Evolutionary conservation across 768 basidiomycete genomes (phyloP).

Genomic region (Termitomyces sp.): DNA sequence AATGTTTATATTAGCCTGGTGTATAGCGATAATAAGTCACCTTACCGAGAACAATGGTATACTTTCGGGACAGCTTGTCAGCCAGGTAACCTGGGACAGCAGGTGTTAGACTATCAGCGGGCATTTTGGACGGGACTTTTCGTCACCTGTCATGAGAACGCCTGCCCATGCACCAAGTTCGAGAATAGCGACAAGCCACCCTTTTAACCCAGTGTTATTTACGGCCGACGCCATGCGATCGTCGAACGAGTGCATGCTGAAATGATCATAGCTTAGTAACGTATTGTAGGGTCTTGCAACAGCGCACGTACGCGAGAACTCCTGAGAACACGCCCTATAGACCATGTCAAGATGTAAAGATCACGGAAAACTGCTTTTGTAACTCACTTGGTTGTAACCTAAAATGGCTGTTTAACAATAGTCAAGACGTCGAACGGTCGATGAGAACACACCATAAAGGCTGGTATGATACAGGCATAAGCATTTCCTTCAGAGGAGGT

Average conservation of each 20-base stretch:
- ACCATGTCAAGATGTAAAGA: not conserved
- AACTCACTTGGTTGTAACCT: conserved; percentile 64
- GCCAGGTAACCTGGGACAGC: conserved; percentile 47
- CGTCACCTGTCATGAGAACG: conserved; percentile 59
- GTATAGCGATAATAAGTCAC: not conserved
- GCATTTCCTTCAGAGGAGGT: not conserved
- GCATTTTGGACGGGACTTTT: not conserved
- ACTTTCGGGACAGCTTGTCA: conserved; percentile 72
- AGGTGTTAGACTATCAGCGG: not conserved
- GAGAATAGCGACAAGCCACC: conserved; percentile 72
- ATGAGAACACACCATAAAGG: conserved; percentile 49
- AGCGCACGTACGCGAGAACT: conserved; percentile 48
- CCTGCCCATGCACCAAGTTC: conserved; percentile 78
- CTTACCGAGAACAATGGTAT: conserved; percentile 59
- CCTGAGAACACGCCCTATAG: conserved; percentile 71
- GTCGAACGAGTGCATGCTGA: conserved; percentile 50
- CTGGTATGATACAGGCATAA: conserved; percentile 28
- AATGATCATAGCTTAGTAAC: not conserved
- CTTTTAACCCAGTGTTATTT: conserved; percentile 48
- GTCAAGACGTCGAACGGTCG: conserved; percentile 5
- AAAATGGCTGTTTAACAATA: not conserved
- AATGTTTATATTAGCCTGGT: conserved; percentile 1
- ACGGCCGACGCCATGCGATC: conserved; percentile 56
- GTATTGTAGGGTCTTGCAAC: not conserved
- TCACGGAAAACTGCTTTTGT: not conserved